These are phyloP conservation scores for Suhomyces emberorum DNA, from an alignment of 805 yeast species.

Conservation along the genomic window DNA sequence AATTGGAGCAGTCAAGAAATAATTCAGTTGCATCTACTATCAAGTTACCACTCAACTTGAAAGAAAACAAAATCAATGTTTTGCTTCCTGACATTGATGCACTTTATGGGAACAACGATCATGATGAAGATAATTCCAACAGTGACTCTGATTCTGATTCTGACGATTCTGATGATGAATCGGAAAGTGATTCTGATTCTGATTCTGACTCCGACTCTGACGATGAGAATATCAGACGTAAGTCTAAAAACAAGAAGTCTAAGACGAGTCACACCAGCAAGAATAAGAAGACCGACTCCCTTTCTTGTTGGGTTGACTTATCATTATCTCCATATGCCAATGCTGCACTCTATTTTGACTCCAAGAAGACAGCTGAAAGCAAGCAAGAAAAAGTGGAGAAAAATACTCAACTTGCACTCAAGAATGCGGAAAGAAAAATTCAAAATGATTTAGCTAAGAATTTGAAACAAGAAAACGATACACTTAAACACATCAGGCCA, in stretches of 20 bases:
- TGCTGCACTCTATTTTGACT: constrained; percentile 76
- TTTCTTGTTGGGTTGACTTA: constrained; percentile 59
- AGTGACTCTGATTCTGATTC: constrained; percentile 16
- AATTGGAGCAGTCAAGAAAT: constrained; percentile 63
- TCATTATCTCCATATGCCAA: constrained; percentile 80
- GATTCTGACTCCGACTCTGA: constrained; percentile 29
- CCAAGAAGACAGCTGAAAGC: constrained; percentile 68
- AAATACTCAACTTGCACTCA: constrained; percentile 72
- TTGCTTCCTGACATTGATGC: constrained; percentile 45
- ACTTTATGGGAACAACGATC: constrained; percentile 17
- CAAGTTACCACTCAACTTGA: constrained; percentile 64
- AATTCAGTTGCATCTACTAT: constrained; percentile 63
- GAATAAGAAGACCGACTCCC: constrained; percentile 7
- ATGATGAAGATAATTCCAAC: constrained; percentile 2
- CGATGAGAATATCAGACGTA: constrained; percentile 1
- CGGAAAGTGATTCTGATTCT: constrained; percentile 25
- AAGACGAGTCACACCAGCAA: not conserved
- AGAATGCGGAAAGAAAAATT: constrained; percentile 77
- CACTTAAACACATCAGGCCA: constrained; percentile 58
- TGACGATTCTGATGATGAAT: constrained; percentile 33
- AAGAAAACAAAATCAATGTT: constrained; percentile 62
- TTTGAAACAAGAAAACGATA: constrained; percentile 49
- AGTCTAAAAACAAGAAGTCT: constrained; percentile 1
- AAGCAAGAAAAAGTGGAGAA: constrained; percentile 80
- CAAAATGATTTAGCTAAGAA: constrained; percentile 64